These are phyloP conservation scores for Beauveria bassiana DNA, from an alignment of 2,329 filamentous ascomycete genomes.

Conservation along the genomic window DNA sequence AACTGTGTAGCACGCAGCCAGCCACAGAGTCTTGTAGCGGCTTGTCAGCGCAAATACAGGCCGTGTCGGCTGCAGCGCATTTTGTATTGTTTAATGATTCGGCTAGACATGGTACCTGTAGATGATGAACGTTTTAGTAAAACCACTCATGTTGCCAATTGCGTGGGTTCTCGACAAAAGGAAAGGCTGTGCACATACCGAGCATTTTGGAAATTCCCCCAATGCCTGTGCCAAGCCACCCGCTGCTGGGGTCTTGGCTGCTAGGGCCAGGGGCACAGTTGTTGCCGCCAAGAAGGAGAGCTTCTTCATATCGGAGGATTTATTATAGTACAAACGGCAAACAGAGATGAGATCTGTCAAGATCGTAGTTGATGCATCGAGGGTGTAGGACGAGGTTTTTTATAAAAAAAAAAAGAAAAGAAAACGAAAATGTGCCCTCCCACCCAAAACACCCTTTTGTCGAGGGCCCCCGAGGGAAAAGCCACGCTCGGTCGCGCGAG, in stretches of 20 bases:
- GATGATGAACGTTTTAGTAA: not conserved
- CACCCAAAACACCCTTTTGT: too few relatives aligned
- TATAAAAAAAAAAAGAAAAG: not conserved
- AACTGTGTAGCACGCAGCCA: not conserved
- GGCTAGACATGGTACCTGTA: not conserved
- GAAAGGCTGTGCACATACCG: not conserved
- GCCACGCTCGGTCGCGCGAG: not conserved
- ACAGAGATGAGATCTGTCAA: not conserved
- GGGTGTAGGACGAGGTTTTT: not conserved
- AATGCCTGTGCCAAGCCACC: constrained; percentile 3
- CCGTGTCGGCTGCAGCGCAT: not conserved
- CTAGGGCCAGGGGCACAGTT: not conserved
- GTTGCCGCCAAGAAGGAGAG: not conserved
- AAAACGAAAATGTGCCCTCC: not conserved
- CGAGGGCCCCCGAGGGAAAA: not conserved
- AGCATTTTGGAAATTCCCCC: not conserved
- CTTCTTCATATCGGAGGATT: not conserved
- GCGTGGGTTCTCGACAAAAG: too few relatives aligned
- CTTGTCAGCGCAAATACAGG: constrained; percentile 7
- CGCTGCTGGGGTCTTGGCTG: not conserved
- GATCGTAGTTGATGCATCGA: not conserved
- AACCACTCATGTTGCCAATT: not conserved
- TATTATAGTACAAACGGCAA: not conserved
- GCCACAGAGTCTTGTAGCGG: not conserved
- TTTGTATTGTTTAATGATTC: not conserved